These are phyloP conservation scores for Lachancea nothofagi DNA, from an alignment of 805 yeast species.

Conservation along the genomic window DNA sequence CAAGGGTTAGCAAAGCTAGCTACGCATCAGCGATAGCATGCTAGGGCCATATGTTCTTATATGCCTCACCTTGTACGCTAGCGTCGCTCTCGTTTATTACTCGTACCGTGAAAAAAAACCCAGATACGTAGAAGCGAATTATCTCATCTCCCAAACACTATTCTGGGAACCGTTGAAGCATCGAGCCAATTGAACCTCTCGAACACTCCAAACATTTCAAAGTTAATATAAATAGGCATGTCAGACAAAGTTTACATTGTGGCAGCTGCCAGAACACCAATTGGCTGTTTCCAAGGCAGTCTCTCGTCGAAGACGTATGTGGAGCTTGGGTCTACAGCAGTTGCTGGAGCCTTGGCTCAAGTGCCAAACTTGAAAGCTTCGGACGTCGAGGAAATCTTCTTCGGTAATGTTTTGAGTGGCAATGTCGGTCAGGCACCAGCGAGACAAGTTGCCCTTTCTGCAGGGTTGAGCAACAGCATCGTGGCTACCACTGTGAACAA, in stretches of 20 bases:
- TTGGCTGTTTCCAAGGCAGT: conserved; percentile 89
- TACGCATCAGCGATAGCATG: too few species aligned
- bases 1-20: too few species aligned
- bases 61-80: too few species aligned
- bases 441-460: conserved; percentile 88
- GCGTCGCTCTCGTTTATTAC: too few species aligned
- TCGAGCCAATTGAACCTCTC: too few species aligned
- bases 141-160: too few species aligned
- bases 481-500: conserved; percentile 91
- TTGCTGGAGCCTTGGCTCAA: conserved; percentile 76
- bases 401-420: conserved; percentile 91
- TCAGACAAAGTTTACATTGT: conserved; percentile 73
- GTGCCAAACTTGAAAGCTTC: conserved; percentile 71
- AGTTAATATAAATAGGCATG: conserved; percentile 9
- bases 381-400: conserved; percentile 81
- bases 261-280: conserved; percentile 88
- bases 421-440: conserved; percentile 97
- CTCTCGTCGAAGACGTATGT: conserved; percentile 69
- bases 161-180: too few species aligned
- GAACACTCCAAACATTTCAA: too few species aligned
- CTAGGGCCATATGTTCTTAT: too few species aligned
- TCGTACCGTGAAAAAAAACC: too few species aligned
- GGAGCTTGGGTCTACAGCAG: conserved; percentile 91
- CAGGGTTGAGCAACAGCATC: conserved; percentile 76
- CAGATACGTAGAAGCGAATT: too few species aligned